Evolutionary conservation across 2,329 filamentous ascomycete species (phyloP).

Genomic region (Xylaria multiplex): DNA sequence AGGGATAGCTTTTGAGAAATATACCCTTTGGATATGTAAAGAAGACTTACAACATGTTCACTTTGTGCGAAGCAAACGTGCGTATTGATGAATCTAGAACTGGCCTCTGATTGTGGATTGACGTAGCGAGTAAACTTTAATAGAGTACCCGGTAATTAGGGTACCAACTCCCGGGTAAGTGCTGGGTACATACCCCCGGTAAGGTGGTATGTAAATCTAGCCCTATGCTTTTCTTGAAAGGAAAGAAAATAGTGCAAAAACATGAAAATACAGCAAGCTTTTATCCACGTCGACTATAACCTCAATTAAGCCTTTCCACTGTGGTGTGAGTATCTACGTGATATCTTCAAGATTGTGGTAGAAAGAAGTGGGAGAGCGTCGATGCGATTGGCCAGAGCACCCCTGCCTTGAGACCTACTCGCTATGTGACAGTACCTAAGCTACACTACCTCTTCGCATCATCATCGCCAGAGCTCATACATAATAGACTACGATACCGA

Average conservation of each 20-base stretch:
- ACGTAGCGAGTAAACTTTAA: neutral
- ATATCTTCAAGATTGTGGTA: neutral
- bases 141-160: too few species aligned
- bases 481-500: neutral
- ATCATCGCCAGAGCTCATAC: conserved; percentile 25
- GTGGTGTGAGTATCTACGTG: neutral
- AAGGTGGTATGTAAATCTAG: neutral
- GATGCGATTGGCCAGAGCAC: conserved; percentile 28
- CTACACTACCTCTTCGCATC: conserved; percentile 16
- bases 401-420: neutral
- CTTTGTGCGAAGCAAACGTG: neutral
- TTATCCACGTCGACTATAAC: neutral
- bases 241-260: neutral
- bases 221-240: neutral
- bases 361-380: conserved; percentile 2
- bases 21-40: conserved; percentile 34
- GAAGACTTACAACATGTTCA: neutral
- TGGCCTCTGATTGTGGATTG: neutral
- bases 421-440: too few species aligned
- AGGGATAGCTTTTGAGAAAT: conserved; percentile 25
- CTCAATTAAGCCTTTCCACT: neutral
- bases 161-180: too few species aligned
- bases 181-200: too few species aligned
- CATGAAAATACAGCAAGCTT: neutral
- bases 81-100: too few species aligned